Evolutionary conservation across 768 basidiomycete genomes (phyloP).

Genomic region (Collybiopsis confluens): DNA sequence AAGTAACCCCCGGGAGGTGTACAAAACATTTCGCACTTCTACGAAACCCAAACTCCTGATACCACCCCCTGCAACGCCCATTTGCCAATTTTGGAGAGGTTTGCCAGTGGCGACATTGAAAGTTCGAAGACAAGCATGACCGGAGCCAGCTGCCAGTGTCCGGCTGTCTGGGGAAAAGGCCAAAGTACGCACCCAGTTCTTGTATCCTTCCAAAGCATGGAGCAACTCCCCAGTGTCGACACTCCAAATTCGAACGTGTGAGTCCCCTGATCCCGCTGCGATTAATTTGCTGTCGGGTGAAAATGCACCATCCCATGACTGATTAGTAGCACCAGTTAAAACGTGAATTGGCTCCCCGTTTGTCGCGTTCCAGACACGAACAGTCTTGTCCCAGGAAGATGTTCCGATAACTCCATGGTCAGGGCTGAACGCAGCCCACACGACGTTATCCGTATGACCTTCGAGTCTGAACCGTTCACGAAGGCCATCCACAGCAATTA

Average conservation of each 20-base stretch:
- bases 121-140: conserved; percentile 1
- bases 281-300: conserved; percentile 17
- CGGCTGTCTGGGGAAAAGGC: conserved; percentile 11
- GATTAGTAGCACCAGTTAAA: conserved; percentile 6
- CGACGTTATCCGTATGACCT: conserved; percentile 13
- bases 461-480: conserved; percentile 5
- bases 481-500: neutral
- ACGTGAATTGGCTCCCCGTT: conserved; percentile 9
- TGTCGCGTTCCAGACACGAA: conserved; percentile 15
- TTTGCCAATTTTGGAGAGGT: too few relatives aligned
- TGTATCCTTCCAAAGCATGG: conserved; percentile 10
- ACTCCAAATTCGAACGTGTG: conserved; percentile 15
- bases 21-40: neutral
- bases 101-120: conserved; percentile 9
- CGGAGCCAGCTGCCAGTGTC: conserved; percentile 9
- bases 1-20: neutral
- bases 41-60: neutral
- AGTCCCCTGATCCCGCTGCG: conserved; percentile 15
- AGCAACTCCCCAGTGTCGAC: conserved; percentile 13
- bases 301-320: conserved; percentile 15
- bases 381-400: conserved; percentile 15
- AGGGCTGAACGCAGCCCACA: conserved; percentile 13
- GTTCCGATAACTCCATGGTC: conserved; percentile 14
- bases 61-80: too few relatives aligned
- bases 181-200: conserved; percentile 9